Percentiles rank a stretch among this genome's conserved stretches.
Evolutionary conservation across 257 asterid species (phyloP).

Genomic region (Parsonsia alboflavescens): DNA sequence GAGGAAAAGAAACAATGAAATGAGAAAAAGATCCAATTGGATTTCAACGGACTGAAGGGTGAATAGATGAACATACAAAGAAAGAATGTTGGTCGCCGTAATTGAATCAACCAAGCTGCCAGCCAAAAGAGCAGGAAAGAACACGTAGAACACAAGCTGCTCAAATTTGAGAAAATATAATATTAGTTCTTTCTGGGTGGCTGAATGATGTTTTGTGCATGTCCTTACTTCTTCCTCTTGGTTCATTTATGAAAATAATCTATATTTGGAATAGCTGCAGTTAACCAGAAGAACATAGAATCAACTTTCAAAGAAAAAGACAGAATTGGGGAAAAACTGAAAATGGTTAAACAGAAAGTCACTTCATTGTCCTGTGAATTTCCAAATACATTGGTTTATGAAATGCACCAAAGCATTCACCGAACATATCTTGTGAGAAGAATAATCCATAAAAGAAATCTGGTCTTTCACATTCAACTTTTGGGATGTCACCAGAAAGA

Average conservation of each 20-base stretch:
- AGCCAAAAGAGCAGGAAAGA: conserved; percentile 36
- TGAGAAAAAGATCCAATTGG: not conserved
- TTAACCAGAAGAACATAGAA: not conserved
- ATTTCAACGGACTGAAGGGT: not conserved
- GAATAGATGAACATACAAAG: conserved; percentile 25
- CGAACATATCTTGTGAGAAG: not conserved
- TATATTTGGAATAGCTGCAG: no score
- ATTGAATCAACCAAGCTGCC: conserved; percentile 34
- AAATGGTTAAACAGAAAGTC: not conserved
- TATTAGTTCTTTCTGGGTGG: conserved; percentile 10
- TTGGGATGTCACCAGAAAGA: not conserved
- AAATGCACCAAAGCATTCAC: not conserved
- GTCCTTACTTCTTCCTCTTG: not conserved
- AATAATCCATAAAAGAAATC: not conserved
- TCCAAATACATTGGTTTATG: not conserved
- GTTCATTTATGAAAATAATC: not conserved
- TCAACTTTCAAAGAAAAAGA: not conserved
- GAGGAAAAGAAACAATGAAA: not conserved
- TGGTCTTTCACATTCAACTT: not conserved
- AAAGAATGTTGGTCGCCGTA: conserved; percentile 25
- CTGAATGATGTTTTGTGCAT: not conserved
- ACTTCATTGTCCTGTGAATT: not conserved
- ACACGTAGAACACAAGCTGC: conserved; percentile 40
- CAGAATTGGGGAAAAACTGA: not conserved
- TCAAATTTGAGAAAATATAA: conserved; percentile 4